These are phyloP conservation scores for Pholiota molesta DNA, from an alignment of 768 basidiomycete genomes.

Conservation along the genomic window DNA sequence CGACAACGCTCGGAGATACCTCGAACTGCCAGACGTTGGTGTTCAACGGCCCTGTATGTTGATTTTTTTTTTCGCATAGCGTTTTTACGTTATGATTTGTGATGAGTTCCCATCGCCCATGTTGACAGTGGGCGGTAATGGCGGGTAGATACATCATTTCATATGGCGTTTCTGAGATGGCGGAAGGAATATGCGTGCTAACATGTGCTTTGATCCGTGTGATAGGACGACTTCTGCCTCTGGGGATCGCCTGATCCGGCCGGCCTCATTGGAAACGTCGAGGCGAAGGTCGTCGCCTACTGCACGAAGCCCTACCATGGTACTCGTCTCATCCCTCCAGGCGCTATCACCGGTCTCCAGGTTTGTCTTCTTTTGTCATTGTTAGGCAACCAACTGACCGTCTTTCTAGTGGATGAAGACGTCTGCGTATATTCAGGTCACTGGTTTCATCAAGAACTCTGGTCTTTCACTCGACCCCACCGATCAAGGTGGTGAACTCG, in stretches of 20 bases:
- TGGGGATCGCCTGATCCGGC: slow-evolving; percentile 56
- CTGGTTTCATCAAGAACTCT: slow-evolving; percentile 66
- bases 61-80: background rate
- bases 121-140: too few species aligned
- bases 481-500: slow-evolving; percentile 77
- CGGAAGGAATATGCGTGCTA: too few species aligned
- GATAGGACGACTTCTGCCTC: too few species aligned
- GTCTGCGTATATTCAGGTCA: slow-evolving; percentile 59
- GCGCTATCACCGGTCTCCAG: slow-evolving; percentile 69
- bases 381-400: too few species aligned
- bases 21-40: slow-evolving; percentile 68
- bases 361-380: slow-evolving; percentile 28
- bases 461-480: slow-evolving; percentile 49
- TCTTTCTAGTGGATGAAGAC: slow-evolving; percentile 39
- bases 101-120: too few species aligned
- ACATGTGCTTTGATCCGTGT: too few species aligned
- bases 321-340: slow-evolving; percentile 68
- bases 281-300: slow-evolving; percentile 77
- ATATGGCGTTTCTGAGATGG: too few species aligned
- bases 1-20: slow-evolving; percentile 58
- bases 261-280: slow-evolving; percentile 65
- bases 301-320: slow-evolving; percentile 75
- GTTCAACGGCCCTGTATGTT: slow-evolving; percentile 51
- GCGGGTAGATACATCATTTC: too few species aligned
- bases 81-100: too few species aligned